phyloP scores from a whole-genome alignment of 208 protist species.

The Acanthamoeba sp. region DNA sequence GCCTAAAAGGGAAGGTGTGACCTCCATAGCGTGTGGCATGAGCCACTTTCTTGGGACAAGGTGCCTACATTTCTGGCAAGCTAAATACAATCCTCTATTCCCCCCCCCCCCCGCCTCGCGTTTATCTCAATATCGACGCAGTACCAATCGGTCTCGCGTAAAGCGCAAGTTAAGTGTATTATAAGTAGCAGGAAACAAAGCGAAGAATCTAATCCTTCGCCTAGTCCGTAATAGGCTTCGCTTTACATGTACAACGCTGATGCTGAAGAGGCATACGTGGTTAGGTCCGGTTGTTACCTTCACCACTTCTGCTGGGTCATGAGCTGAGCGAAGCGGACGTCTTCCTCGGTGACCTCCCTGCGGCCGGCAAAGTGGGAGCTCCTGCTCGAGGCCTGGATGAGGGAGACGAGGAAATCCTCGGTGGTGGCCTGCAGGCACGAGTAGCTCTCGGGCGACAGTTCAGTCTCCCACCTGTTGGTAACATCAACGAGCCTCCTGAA shows the following conservation, averaged over 20 bases:
- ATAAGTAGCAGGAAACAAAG: neutral
- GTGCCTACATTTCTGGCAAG: too few species aligned
- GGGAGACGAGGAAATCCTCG: conserved; percentile 55
- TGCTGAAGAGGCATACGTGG: too few species aligned
- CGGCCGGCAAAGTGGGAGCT: conserved; percentile 56
- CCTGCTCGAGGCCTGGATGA: conserved; percentile 18
- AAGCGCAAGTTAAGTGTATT: neutral
- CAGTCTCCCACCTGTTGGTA: neutral
- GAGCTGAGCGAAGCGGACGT: conserved; percentile 54
- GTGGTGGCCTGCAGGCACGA: conserved; percentile 8
- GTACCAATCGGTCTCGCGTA: too few species aligned
- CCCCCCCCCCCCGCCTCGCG: too few species aligned
- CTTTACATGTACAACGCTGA: neutral
- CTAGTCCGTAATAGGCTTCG: neutral
- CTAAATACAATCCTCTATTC: too few species aligned
- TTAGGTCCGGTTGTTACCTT: neutral
- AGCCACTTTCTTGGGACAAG: conserved; percentile 14
- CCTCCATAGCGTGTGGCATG: neutral
- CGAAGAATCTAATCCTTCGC: conserved; percentile 65
- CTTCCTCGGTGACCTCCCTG: conserved; percentile 27
- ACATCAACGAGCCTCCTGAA: conserved; percentile 61
- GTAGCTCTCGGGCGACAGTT: conserved; percentile 25
- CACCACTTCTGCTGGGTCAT: conserved; percentile 69
- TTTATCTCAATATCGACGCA: too few species aligned
- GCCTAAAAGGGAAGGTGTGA: neutral